Evolutionary conservation across 1,139 yeast genomes (phyloP), one percentile per base, ranked within the genome.

Genomic region (Magnusiomyces sp.): DNA sequence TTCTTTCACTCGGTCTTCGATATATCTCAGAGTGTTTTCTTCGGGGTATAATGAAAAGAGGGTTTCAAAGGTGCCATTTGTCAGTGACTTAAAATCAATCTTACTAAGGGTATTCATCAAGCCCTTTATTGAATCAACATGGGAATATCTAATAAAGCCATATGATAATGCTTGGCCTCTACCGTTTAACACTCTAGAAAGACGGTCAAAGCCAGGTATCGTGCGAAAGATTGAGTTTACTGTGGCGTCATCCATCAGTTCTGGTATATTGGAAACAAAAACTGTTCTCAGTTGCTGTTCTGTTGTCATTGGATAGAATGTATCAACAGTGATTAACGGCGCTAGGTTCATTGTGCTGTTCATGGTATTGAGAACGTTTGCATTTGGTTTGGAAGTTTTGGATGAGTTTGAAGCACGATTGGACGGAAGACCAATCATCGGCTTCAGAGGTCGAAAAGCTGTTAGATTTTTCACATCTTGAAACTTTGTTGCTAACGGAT

Each of bases 271-370:
- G 6, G 62, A 61, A 9, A 67, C 47, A 50, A 57, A 66, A n/a
- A 66, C 49, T 9, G 68, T 64, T 32, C 63, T 56, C 32, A 61
- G 54, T 50, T 62, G 64, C 42, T 64, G 64, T 23, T 65, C 66
- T 10, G 53, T 49, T 16, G 63, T 53, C 53, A 57, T 53, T 13
- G 59, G 58, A 41, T 55, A 55, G 13, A 57, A 45, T 17, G 48
- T 23, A n/a, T 41, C 31, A 9, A 41, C 44, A 13, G 34, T 34
- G 6, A 41, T 29, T n/a, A 41, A 31, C 4, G 34, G 23, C 11
- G 9, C 31, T n/a, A 13, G 44, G 34, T 14, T 37, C 44, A 4
- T 17, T n/a, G 7, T 20, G 44, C 13, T 29, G 36, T 9, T 16
- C 36, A 14, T 41, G 44, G 9, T 41, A 37, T 41, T 40, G 43